Base-by-base conservation (phyloP, 2,329 filamentous ascomycete genomes). In the Trichoderma sp. region DNA sequence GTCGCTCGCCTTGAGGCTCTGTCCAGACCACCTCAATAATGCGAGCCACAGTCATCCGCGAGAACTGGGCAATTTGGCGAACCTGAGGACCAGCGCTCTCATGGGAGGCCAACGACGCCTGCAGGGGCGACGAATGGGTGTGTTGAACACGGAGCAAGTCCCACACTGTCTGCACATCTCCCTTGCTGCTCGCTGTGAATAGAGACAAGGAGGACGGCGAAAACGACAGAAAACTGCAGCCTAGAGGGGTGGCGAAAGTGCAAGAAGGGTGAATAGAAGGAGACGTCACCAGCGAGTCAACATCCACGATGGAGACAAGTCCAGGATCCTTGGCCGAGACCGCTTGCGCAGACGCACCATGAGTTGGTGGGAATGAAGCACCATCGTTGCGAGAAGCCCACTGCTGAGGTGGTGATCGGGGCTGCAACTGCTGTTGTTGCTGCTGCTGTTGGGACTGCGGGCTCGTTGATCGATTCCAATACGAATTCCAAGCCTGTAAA, bases 1-100 rank as follows among this genome's bases (percentile, higher is more conserved):
- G 84, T 72, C 93, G 91, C 78, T 97, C 93, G 26, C 93, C 93
- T 71, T 91, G 91, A 4, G 93, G 93, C 70, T 89, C 88, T 2
- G 92, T 92, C 96, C 96, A 99, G 3, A 91, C 90, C 56, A 97
- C 93, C 78, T 98, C 95, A 26, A 98, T 89, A 70, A 98, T 93
- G 69, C 93, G 92, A 3, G 96, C 94, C 63, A 95, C 92, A 2
- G 95, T 98, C 88, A 98, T 92, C 53, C 96, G 91, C 24, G 93
- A 93, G 78, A 97, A 98, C 73, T 95, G 90, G 8, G 94, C 93
- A 73, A 98, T 87, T 79, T 97, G 93, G 62, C 94, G 91, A 36
- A 98, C 93, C 71, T 88, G 85, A 6, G 88, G 87, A 0, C 88
- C 86, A 18, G 81, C 80, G 36, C 80, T 82, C 18, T 79, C 82